Conservation (phyloP, 2,329 filamentous ascomycete genomes). For the Alternaria solani region DNA sequence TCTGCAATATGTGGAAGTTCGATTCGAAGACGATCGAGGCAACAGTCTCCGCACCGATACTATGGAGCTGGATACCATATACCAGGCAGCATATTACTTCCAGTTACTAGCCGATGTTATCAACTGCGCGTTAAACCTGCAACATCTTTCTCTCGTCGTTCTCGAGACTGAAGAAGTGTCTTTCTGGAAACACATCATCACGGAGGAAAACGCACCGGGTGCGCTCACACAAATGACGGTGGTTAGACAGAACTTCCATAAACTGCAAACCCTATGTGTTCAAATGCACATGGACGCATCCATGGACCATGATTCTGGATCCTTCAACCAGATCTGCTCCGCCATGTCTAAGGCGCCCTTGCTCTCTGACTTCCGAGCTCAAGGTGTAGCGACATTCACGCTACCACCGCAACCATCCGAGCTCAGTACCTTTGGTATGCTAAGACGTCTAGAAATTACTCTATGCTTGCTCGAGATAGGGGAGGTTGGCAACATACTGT, state of each 20-base stretch:
- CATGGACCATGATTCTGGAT: neutral
- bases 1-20: slow-evolving; percentile 39
- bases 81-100: slow-evolving; percentile 28
- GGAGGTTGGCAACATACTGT: slow-evolving; percentile 15
- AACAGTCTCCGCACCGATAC: slow-evolving; percentile 26
- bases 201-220: neutral
- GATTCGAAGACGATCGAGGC: slow-evolving; percentile 32
- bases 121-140: slow-evolving; percentile 26
- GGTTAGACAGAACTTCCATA: slow-evolving; percentile 15
- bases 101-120: slow-evolving; percentile 29
- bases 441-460: slow-evolving; percentile 32
- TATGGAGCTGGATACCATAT: neutral
- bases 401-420: neutral
- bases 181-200: slow-evolving; percentile 32
- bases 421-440: slow-evolving; percentile 6
- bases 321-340: slow-evolving; percentile 18
- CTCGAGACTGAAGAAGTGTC: slow-evolving; percentile 28
- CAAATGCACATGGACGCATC: slow-evolving; percentile 22
- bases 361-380: slow-evolving; percentile 25
- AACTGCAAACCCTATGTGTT: slow-evolving; percentile 25
- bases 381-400: slow-evolving; percentile 12
- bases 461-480: slow-evolving; percentile 24
- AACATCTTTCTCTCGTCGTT: slow-evolving; percentile 33
- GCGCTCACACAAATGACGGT: neutral
- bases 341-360: slow-evolving; percentile 15